Evolutionary conservation across 306 rosid species (phyloP), one percentile per base, ranked within the genome.

Genomic region (Ammopiptanthus mongolicus): DNA sequence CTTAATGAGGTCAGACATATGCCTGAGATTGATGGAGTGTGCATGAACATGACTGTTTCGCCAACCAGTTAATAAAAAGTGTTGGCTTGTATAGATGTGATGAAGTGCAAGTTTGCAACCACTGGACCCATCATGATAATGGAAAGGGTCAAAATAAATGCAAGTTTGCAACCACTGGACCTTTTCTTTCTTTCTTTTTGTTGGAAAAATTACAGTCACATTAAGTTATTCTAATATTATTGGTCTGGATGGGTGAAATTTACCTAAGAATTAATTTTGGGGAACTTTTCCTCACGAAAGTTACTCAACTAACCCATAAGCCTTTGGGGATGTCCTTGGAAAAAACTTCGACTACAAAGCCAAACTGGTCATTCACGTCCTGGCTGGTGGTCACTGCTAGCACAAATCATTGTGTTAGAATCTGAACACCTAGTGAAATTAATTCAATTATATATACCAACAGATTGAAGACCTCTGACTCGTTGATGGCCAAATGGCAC

Each of bases 1-100:
- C 92, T 95, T 73, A 58, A 77, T 14, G 99, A 90, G 85, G 90
- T 95, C 60, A 92, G 98, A 84, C 86, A 85, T 81, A 80, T 92
- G 76, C 96, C 96, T 0, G 97, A 85, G 76, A 83, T 80, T 42
- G 96, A 87, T 39, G 97, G 74, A 44, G 82, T 78, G 66, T 71
- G 86, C 72, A 87, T 92, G 93, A 90, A 87, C 84, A 73, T 87
- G 85, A 78, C 89, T 8, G 79, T 90, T 41, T 90, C 85, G 3
- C 97, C 92, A 39, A 69, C 83, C 80, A 65, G 75, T 76, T 91
- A 78, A 86, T 63, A 61, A 73, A 48, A 78, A 44, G 75, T 51
- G 25, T 36, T 76, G 52, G 65, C 33, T 81, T 76, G 73, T 62
- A 56, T 74, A 28, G 51, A 61, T 44, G 58, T 50, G 19, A 25